Evolutionary conservation across 805 yeast genomes (phyloP).

Genomic region (Yamadazyma akitaensis): DNA sequence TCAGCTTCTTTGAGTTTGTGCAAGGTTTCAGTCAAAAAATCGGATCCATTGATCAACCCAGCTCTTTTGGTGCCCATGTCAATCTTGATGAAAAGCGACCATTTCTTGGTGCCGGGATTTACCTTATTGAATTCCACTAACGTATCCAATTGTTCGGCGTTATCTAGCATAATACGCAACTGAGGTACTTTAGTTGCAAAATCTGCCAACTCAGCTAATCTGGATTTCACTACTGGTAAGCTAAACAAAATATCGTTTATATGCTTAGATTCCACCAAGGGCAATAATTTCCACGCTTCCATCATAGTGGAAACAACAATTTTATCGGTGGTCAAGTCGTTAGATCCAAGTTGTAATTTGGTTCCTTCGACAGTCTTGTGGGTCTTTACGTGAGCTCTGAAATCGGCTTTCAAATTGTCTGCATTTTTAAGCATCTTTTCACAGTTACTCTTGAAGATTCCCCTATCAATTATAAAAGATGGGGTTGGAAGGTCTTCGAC

Average conservation of each 20-base stretch:
- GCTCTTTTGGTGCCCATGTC: slow-evolving; percentile 74
- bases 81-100: slow-evolving; percentile 68
- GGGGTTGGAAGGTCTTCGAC: slow-evolving; percentile 58
- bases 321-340: slow-evolving; percentile 38
- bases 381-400: slow-evolving; percentile 75
- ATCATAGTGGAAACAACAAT: slow-evolving; percentile 66
- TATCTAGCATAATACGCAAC: slow-evolving; percentile 60
- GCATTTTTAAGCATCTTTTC: slow-evolving; percentile 49
- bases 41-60: slow-evolving; percentile 41
- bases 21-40: slow-evolving; percentile 36
- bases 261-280: slow-evolving; percentile 35
- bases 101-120: slow-evolving; percentile 29
- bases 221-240: slow-evolving; percentile 47
- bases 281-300: slow-evolving; percentile 58
- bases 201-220: slow-evolving; percentile 46
- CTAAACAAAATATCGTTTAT: slow-evolving; percentile 32
- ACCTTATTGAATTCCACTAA: slow-evolving; percentile 35
- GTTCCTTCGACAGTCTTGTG: slow-evolving; percentile 67
- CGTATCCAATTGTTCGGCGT: slow-evolving; percentile 50
- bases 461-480: slow-evolving; percentile 46
- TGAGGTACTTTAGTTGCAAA: slow-evolving; percentile 40
- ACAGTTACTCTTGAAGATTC: slow-evolving; percentile 43
- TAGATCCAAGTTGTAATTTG: slow-evolving; percentile 44
- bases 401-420: slow-evolving; percentile 34
- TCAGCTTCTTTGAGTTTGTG: slow-evolving; percentile 21